phyloP scores from a whole-genome alignment of 129 eudicot genomes.

The Artemisia tridentata region DNA sequence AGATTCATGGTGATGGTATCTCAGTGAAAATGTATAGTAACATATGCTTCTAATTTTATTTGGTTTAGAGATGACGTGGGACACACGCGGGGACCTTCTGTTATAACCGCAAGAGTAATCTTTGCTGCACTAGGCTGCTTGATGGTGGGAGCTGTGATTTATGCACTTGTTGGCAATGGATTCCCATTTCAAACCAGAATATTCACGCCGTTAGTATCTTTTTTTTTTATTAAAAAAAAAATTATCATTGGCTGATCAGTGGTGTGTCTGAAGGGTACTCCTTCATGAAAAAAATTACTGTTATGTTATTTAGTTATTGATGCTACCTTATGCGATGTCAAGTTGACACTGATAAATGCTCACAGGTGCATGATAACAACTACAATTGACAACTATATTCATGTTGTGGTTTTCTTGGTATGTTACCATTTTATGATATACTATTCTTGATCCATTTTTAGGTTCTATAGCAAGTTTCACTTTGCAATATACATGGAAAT shows the following conservation, averaged over 20 bases:
- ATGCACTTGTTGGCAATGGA: slow-evolving; percentile 44
- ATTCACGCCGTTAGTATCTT: slow-evolving; percentile 51
- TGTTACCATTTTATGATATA: background rate
- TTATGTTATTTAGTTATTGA: no score
- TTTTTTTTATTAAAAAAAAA: no score
- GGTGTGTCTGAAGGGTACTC: background rate
- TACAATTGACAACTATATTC: background rate
- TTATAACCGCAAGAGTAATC: slow-evolving; percentile 44
- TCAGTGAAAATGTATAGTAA: no score
- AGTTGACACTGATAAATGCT: background rate
- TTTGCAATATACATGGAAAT: no score
- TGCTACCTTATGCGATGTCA: no score
- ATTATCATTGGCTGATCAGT: background rate
- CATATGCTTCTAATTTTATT: background rate
- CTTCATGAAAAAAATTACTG: no score
- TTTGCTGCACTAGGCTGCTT: slow-evolving; percentile 55
- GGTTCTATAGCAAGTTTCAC: no score
- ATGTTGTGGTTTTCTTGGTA: slow-evolving; percentile 4
- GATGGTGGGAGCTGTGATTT: slow-evolving; percentile 51
- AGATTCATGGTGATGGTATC: no score
- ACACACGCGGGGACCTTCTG: slow-evolving; percentile 33
- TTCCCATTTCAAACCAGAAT: slow-evolving; percentile 46
- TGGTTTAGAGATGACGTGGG: slow-evolving; percentile 36
- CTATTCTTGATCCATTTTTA: no score
- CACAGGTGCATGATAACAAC: slow-evolving; percentile 3